Percentiles rank a stretch among this genome's conserved stretches.
Conservation (phyloP, 768 basidiomycete species). For the Botryobasidium botryosum region DNA sequence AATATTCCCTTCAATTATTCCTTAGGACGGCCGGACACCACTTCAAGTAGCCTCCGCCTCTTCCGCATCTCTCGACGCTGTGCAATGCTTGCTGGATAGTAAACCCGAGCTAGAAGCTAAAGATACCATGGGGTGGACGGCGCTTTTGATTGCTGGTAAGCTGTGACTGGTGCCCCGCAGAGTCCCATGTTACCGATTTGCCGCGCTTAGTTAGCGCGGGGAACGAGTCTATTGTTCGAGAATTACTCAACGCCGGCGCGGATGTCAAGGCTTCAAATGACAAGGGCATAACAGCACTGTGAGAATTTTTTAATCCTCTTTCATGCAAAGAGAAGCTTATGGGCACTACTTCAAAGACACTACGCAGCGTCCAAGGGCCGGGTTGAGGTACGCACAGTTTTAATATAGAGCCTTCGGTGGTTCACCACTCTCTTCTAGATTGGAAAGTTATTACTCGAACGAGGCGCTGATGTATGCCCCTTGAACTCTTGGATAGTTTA, state of each 20-base stretch:
- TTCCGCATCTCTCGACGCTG: conserved; percentile 45
- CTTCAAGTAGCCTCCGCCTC: conserved; percentile 80
- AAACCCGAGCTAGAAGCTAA: conserved; percentile 29
- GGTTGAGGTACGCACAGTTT: conserved; percentile 38
- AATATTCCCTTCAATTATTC: background rate
- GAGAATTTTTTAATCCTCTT: conserved; percentile 18
- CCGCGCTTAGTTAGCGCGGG: conserved; percentile 54
- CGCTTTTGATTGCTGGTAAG: conserved; percentile 64
- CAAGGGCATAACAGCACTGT: conserved; percentile 76
- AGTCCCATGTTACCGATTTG: conserved; percentile 7
- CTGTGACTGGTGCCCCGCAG: background rate
- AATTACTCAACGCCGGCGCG: conserved; percentile 68
- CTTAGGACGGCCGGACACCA: conserved; percentile 60
- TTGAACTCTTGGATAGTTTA: conserved; percentile 18
- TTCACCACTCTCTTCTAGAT: conserved; percentile 37
- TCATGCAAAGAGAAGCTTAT: conserved; percentile 42
- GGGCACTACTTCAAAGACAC: conserved; percentile 36
- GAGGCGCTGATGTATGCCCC: conserved; percentile 76
- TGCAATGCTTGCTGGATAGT: conserved; percentile 48
- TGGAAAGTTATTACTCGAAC: conserved; percentile 64
- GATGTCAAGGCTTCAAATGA: conserved; percentile 64
- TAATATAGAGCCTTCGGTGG: background rate
- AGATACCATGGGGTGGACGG: conserved; percentile 58
- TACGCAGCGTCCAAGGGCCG: conserved; percentile 88
- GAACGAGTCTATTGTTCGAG: conserved; percentile 51